phyloP scores from a whole-genome alignment of 768 basidiomycete genomes.

The Pholiota conissans region DNA sequence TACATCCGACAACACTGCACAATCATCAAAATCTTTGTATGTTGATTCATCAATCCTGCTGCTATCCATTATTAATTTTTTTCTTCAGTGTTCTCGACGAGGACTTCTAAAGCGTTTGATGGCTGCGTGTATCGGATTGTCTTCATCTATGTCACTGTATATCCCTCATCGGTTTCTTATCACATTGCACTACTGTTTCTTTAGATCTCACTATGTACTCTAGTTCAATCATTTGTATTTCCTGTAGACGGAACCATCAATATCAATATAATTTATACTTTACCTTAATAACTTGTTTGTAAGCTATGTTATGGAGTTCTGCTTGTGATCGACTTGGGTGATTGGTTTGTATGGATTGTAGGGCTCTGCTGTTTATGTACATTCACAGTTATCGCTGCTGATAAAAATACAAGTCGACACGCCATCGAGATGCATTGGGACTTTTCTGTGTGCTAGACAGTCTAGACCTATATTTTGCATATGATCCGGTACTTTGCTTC shows the following conservation, averaged over 20 bases:
- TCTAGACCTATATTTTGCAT: neutral
- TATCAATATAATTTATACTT: constrained; percentile 13
- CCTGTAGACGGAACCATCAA: constrained; percentile 2
- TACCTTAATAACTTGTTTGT: neutral
- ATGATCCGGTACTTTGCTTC: neutral
- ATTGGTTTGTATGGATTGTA: no score
- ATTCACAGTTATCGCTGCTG: no score
- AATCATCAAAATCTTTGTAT: constrained; percentile 32
- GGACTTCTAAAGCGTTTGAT: constrained; percentile 27
- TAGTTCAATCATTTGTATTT: constrained; percentile 16
- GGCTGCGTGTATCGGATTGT: constrained; percentile 4
- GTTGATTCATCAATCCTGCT: constrained; percentile 11
- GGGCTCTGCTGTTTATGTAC: no score
- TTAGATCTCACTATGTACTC: constrained; percentile 14
- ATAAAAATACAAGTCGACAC: no score
- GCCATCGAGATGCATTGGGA: no score
- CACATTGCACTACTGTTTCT: constrained; percentile 11
- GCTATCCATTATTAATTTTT: constrained; percentile 2
- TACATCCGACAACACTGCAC: constrained; percentile 20
- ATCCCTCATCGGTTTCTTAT: constrained; percentile 10
- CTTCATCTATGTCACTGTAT: constrained; percentile 10
- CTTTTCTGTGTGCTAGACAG: neutral
- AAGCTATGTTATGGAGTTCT: no score
- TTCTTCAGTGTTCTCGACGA: constrained; percentile 31
- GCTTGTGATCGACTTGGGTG: no score